phyloP scores from a whole-genome alignment of 345 rosid species.

The Mercurialis annua region DNA sequence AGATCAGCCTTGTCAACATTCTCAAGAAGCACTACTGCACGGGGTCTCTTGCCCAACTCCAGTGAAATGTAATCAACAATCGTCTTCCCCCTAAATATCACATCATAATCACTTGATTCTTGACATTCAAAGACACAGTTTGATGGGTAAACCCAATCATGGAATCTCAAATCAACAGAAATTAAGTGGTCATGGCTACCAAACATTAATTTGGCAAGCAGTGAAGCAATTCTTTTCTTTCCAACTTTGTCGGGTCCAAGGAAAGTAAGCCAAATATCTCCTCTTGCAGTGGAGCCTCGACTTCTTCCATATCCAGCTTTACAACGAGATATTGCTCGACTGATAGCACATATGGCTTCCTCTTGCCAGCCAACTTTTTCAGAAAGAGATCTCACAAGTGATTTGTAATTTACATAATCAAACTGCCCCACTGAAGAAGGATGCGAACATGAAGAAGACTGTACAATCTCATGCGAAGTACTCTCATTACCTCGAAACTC shows the following conservation, averaged over 20 bases:
- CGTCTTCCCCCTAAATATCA: constrained; percentile 44
- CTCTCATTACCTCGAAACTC: constrained; percentile 30
- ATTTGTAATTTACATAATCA: constrained; percentile 41
- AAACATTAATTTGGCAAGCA: constrained; percentile 53
- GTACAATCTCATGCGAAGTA: constrained; percentile 22
- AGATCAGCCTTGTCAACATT: constrained; percentile 64
- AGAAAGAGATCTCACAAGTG: constrained; percentile 40
- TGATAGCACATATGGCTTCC: constrained; percentile 49
- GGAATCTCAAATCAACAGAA: constrained; percentile 46
- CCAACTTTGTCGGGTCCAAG: constrained; percentile 70
- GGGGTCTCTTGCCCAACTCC: constrained; percentile 49
- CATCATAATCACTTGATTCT: constrained; percentile 27
- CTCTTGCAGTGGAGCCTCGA: constrained; percentile 22
- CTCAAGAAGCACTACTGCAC: constrained; percentile 57
- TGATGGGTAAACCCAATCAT: constrained; percentile 22
- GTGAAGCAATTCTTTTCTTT: constrained; percentile 56
- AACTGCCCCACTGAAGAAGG: constrained; percentile 24
- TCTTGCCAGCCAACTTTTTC: constrained; percentile 59
- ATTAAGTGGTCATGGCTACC: constrained; percentile 43
- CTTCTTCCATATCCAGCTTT: constrained; percentile 36
- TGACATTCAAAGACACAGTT: constrained; percentile 28
- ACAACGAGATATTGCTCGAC: constrained; percentile 45
- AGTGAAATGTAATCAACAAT: constrained; percentile 46
- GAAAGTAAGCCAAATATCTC: constrained; percentile 60
- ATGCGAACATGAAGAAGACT: constrained; percentile 25